These are phyloP conservation scores for Pseudopyricularia javanii DNA, from an alignment of 2,329 filamentous ascomycete genomes.

Conservation along the genomic window DNA sequence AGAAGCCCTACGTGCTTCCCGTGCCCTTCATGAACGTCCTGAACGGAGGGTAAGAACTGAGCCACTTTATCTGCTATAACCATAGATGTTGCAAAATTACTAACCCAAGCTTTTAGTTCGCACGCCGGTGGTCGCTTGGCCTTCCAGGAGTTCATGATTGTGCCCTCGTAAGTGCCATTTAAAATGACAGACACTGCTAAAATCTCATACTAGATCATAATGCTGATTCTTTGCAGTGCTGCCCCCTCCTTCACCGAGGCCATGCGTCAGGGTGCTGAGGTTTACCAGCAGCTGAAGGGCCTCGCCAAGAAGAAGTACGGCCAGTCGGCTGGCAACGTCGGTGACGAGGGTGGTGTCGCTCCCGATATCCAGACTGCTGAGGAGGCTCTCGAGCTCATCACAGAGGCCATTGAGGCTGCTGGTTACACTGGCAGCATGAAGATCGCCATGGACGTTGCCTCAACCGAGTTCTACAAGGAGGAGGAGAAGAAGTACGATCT, in stretches of 20 bases:
- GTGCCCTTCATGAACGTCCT: slow-evolving; percentile 92
- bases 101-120: slow-evolving; percentile 45
- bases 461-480: slow-evolving; percentile 98
- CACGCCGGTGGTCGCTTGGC: slow-evolving; percentile 93
- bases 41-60: slow-evolving; percentile 49
- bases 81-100: slow-evolving; percentile 1
- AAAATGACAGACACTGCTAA: background rate
- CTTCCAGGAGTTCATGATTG: slow-evolving; percentile 96
- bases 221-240: slow-evolving; percentile 31
- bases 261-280: slow-evolving; percentile 90
- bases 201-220: background rate
- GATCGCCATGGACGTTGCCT: slow-evolving; percentile 98
- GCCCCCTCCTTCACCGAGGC: slow-evolving; percentile 91
- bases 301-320: slow-evolving; percentile 99
- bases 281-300: slow-evolving; percentile 95
- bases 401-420: slow-evolving; percentile 82
- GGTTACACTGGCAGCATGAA: slow-evolving; percentile 94
- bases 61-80: background rate
- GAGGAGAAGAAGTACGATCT: slow-evolving; percentile 99
- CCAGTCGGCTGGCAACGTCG: slow-evolving; percentile 96
- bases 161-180: slow-evolving; percentile 52
- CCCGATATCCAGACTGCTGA: slow-evolving; percentile 96
- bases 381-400: slow-evolving; percentile 95
- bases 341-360: slow-evolving; percentile 98
- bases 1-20: slow-evolving; percentile 83